Base-by-base conservation (phyloP, 768 basidiomycete species). In the Hygrocybe punicea region DNA sequence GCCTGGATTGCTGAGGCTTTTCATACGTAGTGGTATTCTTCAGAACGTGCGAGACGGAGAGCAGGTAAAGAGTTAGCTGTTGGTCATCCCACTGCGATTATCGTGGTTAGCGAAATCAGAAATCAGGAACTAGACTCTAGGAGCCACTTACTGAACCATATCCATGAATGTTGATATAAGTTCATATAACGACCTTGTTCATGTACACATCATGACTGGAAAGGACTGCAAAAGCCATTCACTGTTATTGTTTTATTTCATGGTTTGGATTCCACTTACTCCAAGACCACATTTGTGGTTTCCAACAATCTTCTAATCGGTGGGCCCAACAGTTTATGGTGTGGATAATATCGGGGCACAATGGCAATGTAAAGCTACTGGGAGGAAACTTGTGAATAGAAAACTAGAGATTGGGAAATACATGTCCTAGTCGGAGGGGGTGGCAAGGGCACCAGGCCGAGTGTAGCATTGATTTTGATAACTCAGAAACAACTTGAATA, bases 1-100 rank as follows among this genome's bases (percentile, higher is more conserved):
- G 75, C 23, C 93, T 83, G 2, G 91, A 87, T 60, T 85, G 84
- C 81, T 83, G 86, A 9, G 93, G 91, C 67, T 96, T 96, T 66
- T 91, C 87, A 65, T 91, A 93, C 36, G 84, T 75, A 39, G 79
- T 76, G 13, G 84, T 77, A 56, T 91, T 81, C 63, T 87, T 86
- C 50, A 94, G 73, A 37, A 96, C 79, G 65, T 95, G 85, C 10
- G 79, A 70, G 33, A 95, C 67, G 0, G 93, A 87, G 21, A 81
- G 68, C 4, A 92, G 89, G 66, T 96, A 93, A 42, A 92, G 76
- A 1, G 91, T 90, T 54, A 92, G 76, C 1, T 96, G 81, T 35
- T 93, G 84, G 40, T 84, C 78, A 58, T 89, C 90, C 83, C 85
- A 89, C 89, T 92, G 56, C 5, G 48, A 47, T 8, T 19, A 37